phyloP scores from a whole-genome alignment of 1,284 basidiomycete species.

The Puccinia hordei region DNA sequence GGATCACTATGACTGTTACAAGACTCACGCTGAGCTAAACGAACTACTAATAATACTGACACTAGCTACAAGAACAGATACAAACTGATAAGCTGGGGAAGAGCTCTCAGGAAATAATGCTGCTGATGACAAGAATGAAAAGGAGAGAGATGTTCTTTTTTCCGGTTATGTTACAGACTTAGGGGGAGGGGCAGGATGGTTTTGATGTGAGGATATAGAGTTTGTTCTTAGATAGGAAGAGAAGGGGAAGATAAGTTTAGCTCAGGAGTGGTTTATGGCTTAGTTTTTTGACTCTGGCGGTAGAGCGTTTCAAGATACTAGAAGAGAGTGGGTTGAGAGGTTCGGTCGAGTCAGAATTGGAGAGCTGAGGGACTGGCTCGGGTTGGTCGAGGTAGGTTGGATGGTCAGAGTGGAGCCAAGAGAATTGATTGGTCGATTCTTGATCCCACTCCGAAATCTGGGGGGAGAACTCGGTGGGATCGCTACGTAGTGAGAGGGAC shows the following conservation, averaged over 20 bases:
- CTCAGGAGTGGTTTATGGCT: background rate
- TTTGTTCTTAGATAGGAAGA: no score
- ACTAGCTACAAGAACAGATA: background rate
- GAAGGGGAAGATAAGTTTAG: background rate
- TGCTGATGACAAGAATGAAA: no score
- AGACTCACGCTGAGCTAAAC: background rate
- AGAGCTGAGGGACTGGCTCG: background rate
- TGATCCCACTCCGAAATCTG: conserved; percentile 8
- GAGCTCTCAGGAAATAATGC: background rate
- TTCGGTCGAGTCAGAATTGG: background rate
- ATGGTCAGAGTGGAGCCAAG: background rate
- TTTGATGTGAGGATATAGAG: no score
- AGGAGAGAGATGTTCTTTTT: no score
- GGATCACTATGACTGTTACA: background rate
- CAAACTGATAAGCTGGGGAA: background rate
- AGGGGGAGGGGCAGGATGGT: no score
- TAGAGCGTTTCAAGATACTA: conserved; percentile 21
- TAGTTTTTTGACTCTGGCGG: conserved; percentile 5
- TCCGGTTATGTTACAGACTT: no score
- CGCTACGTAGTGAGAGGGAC: background rate
- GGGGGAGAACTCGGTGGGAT: conserved; percentile 34
- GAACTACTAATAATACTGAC: conserved; percentile 9
- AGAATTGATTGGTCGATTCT: background rate
- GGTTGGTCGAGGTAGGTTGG: background rate
- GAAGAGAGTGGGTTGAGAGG: background rate